Conservation (phyloP, 345 rosid genomes). For the Rhodomyrtus tomentosa region DNA sequence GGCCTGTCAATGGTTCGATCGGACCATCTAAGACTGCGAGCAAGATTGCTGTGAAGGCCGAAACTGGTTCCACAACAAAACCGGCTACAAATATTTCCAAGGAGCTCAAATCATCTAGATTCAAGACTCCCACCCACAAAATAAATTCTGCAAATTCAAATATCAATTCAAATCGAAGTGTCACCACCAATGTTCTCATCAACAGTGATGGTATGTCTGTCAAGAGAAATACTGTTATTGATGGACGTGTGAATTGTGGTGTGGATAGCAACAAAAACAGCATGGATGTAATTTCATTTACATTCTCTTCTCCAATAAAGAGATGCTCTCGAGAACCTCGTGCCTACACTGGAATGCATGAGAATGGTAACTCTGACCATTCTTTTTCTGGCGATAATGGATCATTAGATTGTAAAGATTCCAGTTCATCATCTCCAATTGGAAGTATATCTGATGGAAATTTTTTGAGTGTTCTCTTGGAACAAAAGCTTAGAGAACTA, state of each 20-base stretch:
- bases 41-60: conserved; percentile 23
- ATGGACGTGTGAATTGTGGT: background rate
- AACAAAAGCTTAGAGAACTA: conserved; percentile 63
- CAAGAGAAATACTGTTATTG: conserved; percentile 14
- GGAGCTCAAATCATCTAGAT: conserved; percentile 25
- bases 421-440: conserved; percentile 18
- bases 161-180: conserved; percentile 10
- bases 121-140: conserved; percentile 15
- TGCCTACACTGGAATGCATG: background rate
- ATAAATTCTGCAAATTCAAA: conserved; percentile 15
- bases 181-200: conserved; percentile 17
- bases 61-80: conserved; percentile 22
- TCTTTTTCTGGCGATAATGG: conserved; percentile 8
- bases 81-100: conserved; percentile 12
- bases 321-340: conserved; percentile 16
- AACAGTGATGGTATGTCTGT: conserved; percentile 22
- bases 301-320: conserved; percentile 68
- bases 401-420: conserved; percentile 12
- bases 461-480: conserved; percentile 57
- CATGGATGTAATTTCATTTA: conserved; percentile 79
- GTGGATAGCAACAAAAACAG: conserved; percentile 25
- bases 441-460: conserved; percentile 34
- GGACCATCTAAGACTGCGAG: conserved; percentile 24
- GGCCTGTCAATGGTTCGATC: conserved; percentile 13
- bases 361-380: conserved; percentile 11